Base-by-base conservation (phyloP, 1,139 yeast species). In the Diutina ranongensis region DNA sequence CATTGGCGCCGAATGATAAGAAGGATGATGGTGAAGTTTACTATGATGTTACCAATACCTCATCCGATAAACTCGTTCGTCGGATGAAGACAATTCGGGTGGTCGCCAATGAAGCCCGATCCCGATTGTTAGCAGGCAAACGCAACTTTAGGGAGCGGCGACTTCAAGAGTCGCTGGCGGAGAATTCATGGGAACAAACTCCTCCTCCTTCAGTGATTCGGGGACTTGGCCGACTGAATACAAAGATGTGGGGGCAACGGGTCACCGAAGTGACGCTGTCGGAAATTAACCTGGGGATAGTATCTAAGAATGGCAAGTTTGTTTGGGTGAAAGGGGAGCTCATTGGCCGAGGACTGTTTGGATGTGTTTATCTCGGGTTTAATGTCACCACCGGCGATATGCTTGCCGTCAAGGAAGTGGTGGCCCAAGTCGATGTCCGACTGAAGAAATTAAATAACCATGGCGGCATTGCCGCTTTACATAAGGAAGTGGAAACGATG, bases 321-420 rank as follows among this genome's bases (percentile, higher is more conserved):
- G 94, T 92, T 0, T 94, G 99, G 99, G 85, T 94, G 46, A 88
- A 88, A 59, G 99, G 99, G 70, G 97, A 89, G 57, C 71, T 92
- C 51, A 87, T 94, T 49, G 99, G 99, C 1, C 78, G 89, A 49
- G 99, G 99, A 0, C 89, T 97, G 0, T 94, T 89, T 69, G 99
- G 98, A n/a, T 82, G 86, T 41, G 98, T 94, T 1, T 92, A 76
- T 57, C 71, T 94, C 49, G 97, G 96, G 1, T 72, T 94, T 57
- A 94, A 94, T 61, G 94, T 88, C 15, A 92, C 97, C 1, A 88
- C 96, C 0, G 97, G 98, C 47, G 99, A 94, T 57, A 89, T 94
- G 96, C 81, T 94, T 65, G 99, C 99, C 0, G 98, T 94, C 1
- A 94, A 94, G 58, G 98, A 94, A 60, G 97, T 92, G 4, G 80